These are phyloP conservation scores for Clavaria fumosa DNA, from an alignment of 768 basidiomycete species.

Conservation along the genomic window DNA sequence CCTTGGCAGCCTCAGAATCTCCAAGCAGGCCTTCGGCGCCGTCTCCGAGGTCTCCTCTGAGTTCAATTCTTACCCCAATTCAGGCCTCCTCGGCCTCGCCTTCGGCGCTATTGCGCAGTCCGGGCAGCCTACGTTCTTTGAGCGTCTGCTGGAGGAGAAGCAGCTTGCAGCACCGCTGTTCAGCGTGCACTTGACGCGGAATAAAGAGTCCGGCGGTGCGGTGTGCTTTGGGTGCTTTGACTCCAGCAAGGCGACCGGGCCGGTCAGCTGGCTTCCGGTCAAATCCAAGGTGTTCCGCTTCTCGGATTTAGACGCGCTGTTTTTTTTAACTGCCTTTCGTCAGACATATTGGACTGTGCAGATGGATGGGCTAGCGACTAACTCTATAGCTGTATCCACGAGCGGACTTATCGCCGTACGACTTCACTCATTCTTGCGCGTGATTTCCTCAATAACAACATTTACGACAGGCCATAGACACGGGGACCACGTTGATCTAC, in stretches of 20 bases:
- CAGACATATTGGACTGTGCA: conserved; percentile 48
- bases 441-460: not conserved
- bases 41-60: conserved; percentile 31
- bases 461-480: conserved; percentile 40
- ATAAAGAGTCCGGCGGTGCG: conserved; percentile 21
- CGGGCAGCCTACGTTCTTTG: conserved; percentile 40
- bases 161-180: conserved; percentile 34
- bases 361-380: conserved; percentile 30
- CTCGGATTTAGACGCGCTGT: not conserved
- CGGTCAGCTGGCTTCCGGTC: conserved; percentile 22
- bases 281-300: conserved; percentile 19
- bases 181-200: conserved; percentile 39
- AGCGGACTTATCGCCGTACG: conserved; percentile 25
- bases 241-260: conserved; percentile 17
- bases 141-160: conserved; percentile 34
- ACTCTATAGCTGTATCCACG: conserved; percentile 9
- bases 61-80: conserved; percentile 35
- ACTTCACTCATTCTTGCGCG: too few relatives aligned
- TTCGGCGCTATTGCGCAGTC: conserved; percentile 39
- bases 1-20: conserved; percentile 29
- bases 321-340: not conserved
- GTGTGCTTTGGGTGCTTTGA: conserved; percentile 25
- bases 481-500: conserved; percentile 54
- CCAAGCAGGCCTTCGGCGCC: conserved; percentile 40
- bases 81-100: conserved; percentile 46